Conservation (phyloP, 495 filamentous ascomycete species). For the Penicillium robsamsonii region DNA sequence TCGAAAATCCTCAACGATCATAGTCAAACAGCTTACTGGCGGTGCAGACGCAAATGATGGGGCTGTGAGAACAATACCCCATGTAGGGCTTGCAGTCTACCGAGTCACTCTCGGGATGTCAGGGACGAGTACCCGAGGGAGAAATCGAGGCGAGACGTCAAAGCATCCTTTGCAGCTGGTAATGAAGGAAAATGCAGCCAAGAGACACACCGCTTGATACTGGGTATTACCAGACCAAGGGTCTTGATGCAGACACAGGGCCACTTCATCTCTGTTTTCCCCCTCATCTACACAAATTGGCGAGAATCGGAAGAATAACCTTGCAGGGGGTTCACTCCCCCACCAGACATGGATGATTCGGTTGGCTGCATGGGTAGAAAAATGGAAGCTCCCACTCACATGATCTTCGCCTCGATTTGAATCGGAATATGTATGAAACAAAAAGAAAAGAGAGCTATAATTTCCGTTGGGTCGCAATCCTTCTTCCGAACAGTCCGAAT, state of each 20-base stretch:
- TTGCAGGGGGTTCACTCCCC: conserved; percentile 4
- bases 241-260: conserved; percentile 9
- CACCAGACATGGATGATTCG: conserved; percentile 19
- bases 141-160: not conserved
- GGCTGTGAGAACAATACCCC: conserved; percentile 6
- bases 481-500: conserved; percentile 44
- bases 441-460: not conserved
- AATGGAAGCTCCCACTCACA: conserved; percentile 14
- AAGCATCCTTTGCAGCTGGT: conserved; percentile 9
- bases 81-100: conserved; percentile 7
- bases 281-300: conserved; percentile 1
- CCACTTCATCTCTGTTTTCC: conserved; percentile 4
- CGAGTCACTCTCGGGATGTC: conserved; percentile 7
- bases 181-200: conserved; percentile 20
- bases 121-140: conserved; percentile 6
- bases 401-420: conserved; percentile 9
- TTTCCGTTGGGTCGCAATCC: conserved; percentile 14
- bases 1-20: conserved; percentile 11
- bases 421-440: conserved; percentile 5
- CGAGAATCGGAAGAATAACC: conserved; percentile 3
- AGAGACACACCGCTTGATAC: conserved; percentile 29
- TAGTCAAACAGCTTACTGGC: conserved; percentile 22
- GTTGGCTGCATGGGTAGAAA: conserved; percentile 16
- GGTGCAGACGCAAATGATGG: conserved; percentile 27
- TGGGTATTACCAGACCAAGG: conserved; percentile 7